Base-by-base conservation (phyloP, 371 early-diverging fungal species). In the Lichtheimia ornata region DNA sequence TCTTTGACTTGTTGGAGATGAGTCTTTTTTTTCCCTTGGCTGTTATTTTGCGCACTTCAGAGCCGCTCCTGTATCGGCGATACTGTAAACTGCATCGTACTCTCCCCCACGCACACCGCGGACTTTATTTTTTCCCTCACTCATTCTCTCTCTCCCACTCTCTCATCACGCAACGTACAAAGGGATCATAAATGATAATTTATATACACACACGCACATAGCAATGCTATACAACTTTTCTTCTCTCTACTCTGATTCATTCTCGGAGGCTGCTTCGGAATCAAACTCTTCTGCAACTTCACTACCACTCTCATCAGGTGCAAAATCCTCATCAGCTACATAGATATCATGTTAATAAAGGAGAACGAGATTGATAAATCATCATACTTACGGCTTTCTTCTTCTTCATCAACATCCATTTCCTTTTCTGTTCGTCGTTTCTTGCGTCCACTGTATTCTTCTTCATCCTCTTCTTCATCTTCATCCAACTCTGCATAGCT, bases 221-320 rank as follows among this genome's bases (percentile, higher is more conserved):
- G 13, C 22, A 45, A 45, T 45, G 22, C 47, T 47, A 47, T 47
- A 47, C 22, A 47, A 7, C 15, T 45, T 45, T 52, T 52, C 13
- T 4, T 52, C 27, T 18, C 11, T 35, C 14, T 58, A 22, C 35
- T 55, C 53, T 14, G 71, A 63, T 22, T 69, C 81, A 45, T 77
- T 77, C 24, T 70, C 79, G 47, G 65, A 67, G 24, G 59, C 73
- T 41, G 79, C 83, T 64, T 94, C 85, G 62, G 91, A 92, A 71
- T 95, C 93, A 67, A 84, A 96, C 67, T 96, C 97, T 70, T 96
- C 94, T 9, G 88, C 88, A 1, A 93, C 92, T 69, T 97, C 97
- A 68, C 91, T 89, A 63, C 87, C 92, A 49, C 82, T 86, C 11
- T 88, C 92, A 30, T 78, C 86, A 18, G 91, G 96, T 9, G 91